Percentiles rank a stretch among this genome's conserved stretches.
These are phyloP conservation scores for Micractinium conductrix DNA, from an alignment of 139 green algal genomes.

Conservation along the genomic window DNA sequence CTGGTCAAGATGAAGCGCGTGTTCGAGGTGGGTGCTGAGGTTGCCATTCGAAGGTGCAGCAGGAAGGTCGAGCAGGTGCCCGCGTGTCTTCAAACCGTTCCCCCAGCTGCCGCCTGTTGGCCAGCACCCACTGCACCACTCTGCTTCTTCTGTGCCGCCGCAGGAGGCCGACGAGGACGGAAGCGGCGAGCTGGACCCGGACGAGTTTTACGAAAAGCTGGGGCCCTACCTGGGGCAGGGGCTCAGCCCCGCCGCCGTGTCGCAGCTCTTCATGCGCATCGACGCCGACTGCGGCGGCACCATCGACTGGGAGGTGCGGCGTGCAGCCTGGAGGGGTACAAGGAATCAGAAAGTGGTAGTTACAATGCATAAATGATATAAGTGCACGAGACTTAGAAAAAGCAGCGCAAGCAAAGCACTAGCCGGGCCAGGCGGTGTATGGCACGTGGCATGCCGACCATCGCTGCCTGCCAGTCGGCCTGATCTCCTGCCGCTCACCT, in stretches of 20 bases:
- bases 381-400: not conserved
- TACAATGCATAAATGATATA: not conserved
- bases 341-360: not conserved
- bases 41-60: not conserved
- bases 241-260: slow-evolving; percentile 38
- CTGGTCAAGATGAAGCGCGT: slow-evolving; percentile 76
- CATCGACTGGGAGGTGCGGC: slow-evolving; percentile 82
- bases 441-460: no score
- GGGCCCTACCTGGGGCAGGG: slow-evolving; percentile 67
- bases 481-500: not conserved
- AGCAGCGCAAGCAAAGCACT: not conserved
- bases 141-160: no score
- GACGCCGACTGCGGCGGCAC: slow-evolving; percentile 88
- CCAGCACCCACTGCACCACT: not conserved
- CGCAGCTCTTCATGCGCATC: slow-evolving; percentile 91
- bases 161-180: slow-evolving; percentile 83
- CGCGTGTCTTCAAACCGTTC: not conserved
- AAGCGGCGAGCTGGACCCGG: slow-evolving; percentile 81
- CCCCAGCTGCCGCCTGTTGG: not conserved
- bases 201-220: slow-evolving; percentile 82
- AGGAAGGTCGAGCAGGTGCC: not conserved
- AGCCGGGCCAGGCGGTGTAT: no score
- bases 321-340: not conserved
- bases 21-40: slow-evolving; percentile 69
- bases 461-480: no score